These are phyloP conservation scores for Camellia granthamiana DNA, from an alignment of 148 eudicot species.

Conservation along the genomic window DNA sequence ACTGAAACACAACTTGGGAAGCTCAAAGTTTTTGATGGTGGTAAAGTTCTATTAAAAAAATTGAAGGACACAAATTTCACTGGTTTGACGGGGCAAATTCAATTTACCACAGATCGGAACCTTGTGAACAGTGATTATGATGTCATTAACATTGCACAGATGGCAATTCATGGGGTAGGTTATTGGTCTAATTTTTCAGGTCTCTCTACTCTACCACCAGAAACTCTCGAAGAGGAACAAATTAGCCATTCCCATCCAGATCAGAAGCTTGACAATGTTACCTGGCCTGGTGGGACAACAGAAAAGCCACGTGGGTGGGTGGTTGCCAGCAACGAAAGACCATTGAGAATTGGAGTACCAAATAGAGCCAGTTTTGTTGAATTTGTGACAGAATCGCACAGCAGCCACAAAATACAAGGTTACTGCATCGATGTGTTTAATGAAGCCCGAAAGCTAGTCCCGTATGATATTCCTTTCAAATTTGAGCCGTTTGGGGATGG, in stretches of 20 bases:
- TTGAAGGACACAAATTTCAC: constrained; percentile 24
- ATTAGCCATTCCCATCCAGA: background rate
- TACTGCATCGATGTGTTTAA: constrained; percentile 43
- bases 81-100: constrained; percentile 34
- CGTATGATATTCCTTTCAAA: constrained; percentile 34
- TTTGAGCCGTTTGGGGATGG: constrained; percentile 39
- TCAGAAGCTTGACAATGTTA: constrained; percentile 25
- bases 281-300: constrained; percentile 38
- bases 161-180: constrained; percentile 26
- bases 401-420: constrained; percentile 26
- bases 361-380: constrained; percentile 33
- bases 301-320: constrained; percentile 44
- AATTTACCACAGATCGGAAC: constrained; percentile 28
- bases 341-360: constrained; percentile 38
- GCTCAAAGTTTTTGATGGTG: constrained; percentile 28
- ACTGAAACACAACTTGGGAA: constrained; percentile 16
- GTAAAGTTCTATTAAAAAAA: constrained; percentile 22
- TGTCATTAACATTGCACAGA: constrained; percentile 27
- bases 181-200: constrained; percentile 49
- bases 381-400: constrained; percentile 28
- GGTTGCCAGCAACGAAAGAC: constrained; percentile 30
- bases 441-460: constrained; percentile 34
- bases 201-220: constrained; percentile 32
- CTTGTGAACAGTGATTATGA: constrained; percentile 23
- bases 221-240: constrained; percentile 13